A percentile compares a stretch with the other conserved stretches of the same genome.
phyloP scores from a whole-genome alignment of 2,329 filamentous ascomycete species.

The Eurotiales sp. region DNA sequence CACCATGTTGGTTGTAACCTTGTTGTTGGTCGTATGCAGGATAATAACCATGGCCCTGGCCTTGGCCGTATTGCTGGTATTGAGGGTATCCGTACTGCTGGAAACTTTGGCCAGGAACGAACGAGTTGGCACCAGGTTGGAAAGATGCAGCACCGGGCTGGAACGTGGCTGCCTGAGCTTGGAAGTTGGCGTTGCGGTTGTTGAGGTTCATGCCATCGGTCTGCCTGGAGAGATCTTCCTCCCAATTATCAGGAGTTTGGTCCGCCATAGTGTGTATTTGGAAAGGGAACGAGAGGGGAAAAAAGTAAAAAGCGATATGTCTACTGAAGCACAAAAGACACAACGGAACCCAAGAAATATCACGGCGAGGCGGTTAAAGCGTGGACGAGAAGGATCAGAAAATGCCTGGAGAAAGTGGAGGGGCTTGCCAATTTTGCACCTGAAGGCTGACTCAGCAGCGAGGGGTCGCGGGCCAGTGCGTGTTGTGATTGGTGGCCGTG shows the following conservation, averaged over 20 bases:
- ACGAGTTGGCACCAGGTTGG: conserved; percentile 66
- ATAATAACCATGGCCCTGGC: conserved; percentile 46
- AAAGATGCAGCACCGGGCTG: conserved; percentile 66
- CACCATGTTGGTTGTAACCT: conserved; percentile 47
- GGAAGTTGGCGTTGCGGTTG: conserved; percentile 46
- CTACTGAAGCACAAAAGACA: conserved; percentile 18
- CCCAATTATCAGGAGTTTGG: conserved; percentile 77
- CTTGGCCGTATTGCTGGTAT: conserved; percentile 41
- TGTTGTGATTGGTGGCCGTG: not conserved
- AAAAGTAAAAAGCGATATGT: not conserved
- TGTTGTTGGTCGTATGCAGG: conserved; percentile 52
- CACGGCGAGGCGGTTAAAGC: not conserved
- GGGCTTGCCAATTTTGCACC: conserved; percentile 27
- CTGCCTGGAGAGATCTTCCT: conserved; percentile 81
- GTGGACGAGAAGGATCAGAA: not conserved
- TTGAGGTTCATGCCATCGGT: conserved; percentile 73
- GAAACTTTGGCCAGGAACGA: conserved; percentile 69
- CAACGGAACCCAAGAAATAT: not conserved
- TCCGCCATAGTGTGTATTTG: conserved; percentile 72
- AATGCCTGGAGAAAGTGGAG: conserved; percentile 10
- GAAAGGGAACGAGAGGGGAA: not conserved
- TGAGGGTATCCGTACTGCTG: conserved; percentile 54
- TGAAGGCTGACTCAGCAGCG: conserved; percentile 25
- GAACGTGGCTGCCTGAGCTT: conserved; percentile 55
- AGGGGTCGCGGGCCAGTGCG: not conserved